Evolutionary conservation across 192 early-diverging fungal species (phyloP).

Genomic region (Chytriomyces sp.): DNA sequence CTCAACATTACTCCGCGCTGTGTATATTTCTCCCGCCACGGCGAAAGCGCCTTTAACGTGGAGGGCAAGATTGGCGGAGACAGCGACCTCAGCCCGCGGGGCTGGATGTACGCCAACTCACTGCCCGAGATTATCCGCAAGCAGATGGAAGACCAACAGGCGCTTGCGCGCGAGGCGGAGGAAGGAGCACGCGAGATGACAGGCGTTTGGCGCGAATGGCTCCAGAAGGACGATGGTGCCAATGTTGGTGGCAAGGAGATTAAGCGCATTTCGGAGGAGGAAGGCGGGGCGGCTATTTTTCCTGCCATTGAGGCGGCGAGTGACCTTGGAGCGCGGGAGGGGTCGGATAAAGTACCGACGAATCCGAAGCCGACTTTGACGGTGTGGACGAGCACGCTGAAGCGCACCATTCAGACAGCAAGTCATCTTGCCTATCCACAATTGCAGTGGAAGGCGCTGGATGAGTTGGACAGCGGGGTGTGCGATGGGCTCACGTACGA

Average conservation of each 20-base stretch:
- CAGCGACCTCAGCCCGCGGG: conserved; percentile 83
- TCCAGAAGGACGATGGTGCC: conserved; percentile 7
- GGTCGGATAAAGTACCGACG: background rate
- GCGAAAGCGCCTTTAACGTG: conserved; percentile 94
- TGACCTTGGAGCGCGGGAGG: background rate
- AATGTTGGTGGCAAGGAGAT: background rate
- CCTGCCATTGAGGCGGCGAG: conserved; percentile 17
- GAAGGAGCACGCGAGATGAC: conserved; percentile 13
- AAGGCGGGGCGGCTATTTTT: conserved; percentile 28
- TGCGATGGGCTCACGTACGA: conserved; percentile 99
- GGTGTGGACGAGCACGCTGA: conserved; percentile 96
- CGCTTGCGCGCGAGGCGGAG: conserved; percentile 15
- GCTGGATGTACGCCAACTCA: conserved; percentile 79
- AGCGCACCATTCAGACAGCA: conserved; percentile 90
- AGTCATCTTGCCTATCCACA: conserved; percentile 80
- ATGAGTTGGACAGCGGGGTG: conserved; percentile 95
- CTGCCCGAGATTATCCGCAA: conserved; percentile 81
- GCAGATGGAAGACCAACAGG: conserved; percentile 55
- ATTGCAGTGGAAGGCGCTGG: conserved; percentile 95
- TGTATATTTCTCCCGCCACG: conserved; percentile 82
- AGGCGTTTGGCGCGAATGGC: conserved; percentile 12
- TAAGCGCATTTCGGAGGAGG: conserved; percentile 18
- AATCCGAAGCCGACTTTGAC: conserved; percentile 43
- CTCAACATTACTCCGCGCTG: conserved; percentile 93
- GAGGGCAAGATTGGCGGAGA: conserved; percentile 94